Evolutionary conservation across 2,329 filamentous ascomycete genomes (phyloP), one percentile per base, ranked within the genome.

Genomic region (Alternaria incomplexa): DNA sequence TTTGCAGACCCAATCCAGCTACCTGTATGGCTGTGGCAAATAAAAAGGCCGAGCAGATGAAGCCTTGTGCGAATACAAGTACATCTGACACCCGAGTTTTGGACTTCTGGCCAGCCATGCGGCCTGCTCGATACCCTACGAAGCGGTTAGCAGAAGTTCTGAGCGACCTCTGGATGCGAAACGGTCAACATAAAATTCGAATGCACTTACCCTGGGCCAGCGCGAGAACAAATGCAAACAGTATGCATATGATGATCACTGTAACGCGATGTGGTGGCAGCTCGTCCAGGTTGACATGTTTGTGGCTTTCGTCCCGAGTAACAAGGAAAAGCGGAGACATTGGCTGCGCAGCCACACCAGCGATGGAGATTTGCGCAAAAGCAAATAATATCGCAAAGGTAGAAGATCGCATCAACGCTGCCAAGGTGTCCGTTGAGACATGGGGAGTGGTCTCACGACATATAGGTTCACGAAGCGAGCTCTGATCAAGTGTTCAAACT

Each of bases 1-100:
- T 69, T 7, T 67, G 61, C 6, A 79, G 53, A 13, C 74, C 75
- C n/a, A 78, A 55, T 6, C 74, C 77, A 17, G 61, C 67, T 17
- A 73, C 63, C 2, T 74, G 58, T 43, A 80, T 63, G 5, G 71
- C 69, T 7, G 74, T 65, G 25, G 71, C 56, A 32, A 76, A 61
- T 15, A 80, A 58, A 56, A 79, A 79, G 7, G 62, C 55, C 5
- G 53, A 52, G 51, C 68, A 64, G 25, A 70, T 26, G 55, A 70
- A 62, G 32, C 70, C 67, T 60, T 73, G 71, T 9, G 59, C 52
- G 11, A 70, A 68, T 2, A 72, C 60, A 8, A 73, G 62, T 12
- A 67, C 32, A 44, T 73, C 66, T 15, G 70, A 64, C 20, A 71
- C 36, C 10, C 25, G 60, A 10, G 59, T 63, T 51, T 60, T 61